Conservation (phyloP, 2,329 filamentous ascomycete species). For the Fusarium sambucinum region DNA sequence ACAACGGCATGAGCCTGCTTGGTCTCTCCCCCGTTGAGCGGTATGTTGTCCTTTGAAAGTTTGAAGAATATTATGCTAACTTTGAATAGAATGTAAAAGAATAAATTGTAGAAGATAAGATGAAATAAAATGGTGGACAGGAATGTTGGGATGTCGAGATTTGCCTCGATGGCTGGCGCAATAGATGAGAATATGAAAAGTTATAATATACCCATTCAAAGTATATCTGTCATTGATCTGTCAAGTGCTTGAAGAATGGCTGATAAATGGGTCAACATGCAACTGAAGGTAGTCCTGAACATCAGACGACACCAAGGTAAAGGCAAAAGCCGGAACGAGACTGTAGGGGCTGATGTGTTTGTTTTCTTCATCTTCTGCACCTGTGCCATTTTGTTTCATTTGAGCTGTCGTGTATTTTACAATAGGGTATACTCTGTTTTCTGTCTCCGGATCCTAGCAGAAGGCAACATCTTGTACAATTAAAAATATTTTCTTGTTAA, state of each 20-base stretch:
- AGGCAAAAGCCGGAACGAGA: neutral
- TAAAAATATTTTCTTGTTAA: neutral
- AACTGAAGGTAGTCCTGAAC: neutral
- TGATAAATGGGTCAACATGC: neutral
- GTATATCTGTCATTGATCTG: neutral
- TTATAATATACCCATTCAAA: conserved; percentile 48
- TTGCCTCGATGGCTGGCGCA: conserved; percentile 25
- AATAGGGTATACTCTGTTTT: neutral
- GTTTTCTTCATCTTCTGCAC: neutral
- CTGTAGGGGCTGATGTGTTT: neutral
- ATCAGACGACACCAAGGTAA: neutral
- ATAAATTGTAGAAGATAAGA: conserved; percentile 11
- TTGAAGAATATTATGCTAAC: conserved; percentile 13
- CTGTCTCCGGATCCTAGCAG: neutral
- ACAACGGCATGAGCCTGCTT: conserved; percentile 85
- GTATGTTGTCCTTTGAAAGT: conserved; percentile 38
- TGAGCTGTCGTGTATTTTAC: neutral
- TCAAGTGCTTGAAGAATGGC: neutral
- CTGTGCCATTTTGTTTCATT: neutral
- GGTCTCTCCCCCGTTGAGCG: conserved; percentile 81
- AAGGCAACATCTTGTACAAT: neutral
- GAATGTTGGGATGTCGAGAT: conserved; percentile 22
- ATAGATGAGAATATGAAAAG: conserved; percentile 47
- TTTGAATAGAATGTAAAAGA: conserved; percentile 43
- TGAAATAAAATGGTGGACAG: conserved; percentile 7